phyloP scores from a whole-genome alignment of 768 basidiomycete genomes.

The Solioccasus polychromus region DNA sequence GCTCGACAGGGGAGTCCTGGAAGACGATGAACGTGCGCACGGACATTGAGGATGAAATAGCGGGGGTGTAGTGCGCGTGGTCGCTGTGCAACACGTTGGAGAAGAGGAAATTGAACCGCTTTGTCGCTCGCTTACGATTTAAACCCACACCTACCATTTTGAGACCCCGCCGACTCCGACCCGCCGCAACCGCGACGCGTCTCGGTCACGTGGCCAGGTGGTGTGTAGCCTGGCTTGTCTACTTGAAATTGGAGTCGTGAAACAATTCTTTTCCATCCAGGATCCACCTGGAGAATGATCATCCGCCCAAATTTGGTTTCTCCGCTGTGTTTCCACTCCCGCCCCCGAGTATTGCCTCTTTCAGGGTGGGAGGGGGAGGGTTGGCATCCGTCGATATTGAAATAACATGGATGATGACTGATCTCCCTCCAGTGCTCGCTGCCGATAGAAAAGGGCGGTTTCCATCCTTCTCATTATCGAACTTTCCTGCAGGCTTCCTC shows the following conservation, averaged over 20 bases:
- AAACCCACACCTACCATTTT: constrained; percentile 28
- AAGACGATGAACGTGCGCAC: constrained; percentile 62
- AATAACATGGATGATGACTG: constrained; percentile 37
- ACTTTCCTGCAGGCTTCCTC: constrained; percentile 25
- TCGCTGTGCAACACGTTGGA: constrained; percentile 34
- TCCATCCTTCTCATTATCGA: constrained; percentile 25
- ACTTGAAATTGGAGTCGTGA: too few relatives aligned
- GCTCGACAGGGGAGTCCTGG: constrained; percentile 48
- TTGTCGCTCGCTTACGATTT: constrained; percentile 30
- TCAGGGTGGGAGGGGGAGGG: constrained; percentile 27
- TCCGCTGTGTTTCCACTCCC: constrained; percentile 7
- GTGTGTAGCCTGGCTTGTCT: too few relatives aligned
- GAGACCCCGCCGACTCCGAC: constrained; percentile 35
- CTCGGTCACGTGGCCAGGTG: constrained; percentile 28
- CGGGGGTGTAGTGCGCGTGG: constrained; percentile 16
- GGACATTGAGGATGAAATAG: constrained; percentile 49
- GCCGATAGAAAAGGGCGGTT: constrained; percentile 30
- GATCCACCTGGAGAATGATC: too few relatives aligned
- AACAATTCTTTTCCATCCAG: too few relatives aligned
- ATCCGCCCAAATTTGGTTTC: too few relatives aligned
- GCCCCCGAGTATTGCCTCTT: constrained; percentile 22
- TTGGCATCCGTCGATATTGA: constrained; percentile 23
- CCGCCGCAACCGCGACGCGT: constrained; percentile 28
- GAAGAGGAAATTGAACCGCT: constrained; percentile 23
- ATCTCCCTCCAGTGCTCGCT: constrained; percentile 20